Percentiles rank a stretch among this genome's conserved stretches.
phyloP scores from a whole-genome alignment of 2,329 filamentous ascomycete species.

The Hymenoscyphus fructigenus region DNA sequence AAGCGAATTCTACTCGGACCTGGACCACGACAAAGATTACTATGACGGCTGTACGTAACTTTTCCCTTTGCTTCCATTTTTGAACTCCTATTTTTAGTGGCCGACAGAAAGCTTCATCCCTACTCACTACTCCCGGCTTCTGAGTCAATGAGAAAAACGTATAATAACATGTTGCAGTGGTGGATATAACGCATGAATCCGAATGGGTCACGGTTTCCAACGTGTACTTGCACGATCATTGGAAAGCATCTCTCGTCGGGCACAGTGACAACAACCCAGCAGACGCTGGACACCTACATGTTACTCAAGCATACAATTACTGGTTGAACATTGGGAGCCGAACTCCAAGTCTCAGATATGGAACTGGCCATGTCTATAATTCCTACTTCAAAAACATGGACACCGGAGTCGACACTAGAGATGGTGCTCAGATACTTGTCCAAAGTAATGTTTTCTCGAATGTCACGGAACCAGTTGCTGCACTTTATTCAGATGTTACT shows the following conservation, averaged over 20 bases:
- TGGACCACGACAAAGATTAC: slow-evolving; percentile 42
- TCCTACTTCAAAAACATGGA: slow-evolving; percentile 47
- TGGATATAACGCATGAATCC: slow-evolving; percentile 46
- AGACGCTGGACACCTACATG: slow-evolving; percentile 31
- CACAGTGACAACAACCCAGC: slow-evolving; percentile 32
- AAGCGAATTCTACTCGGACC: slow-evolving; percentile 40
- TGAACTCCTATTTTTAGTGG: too few species aligned
- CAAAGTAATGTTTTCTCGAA: slow-evolving; percentile 52
- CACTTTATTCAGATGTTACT: slow-evolving; percentile 22
- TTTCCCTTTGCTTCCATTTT: too few species aligned
- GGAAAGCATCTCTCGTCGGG: slow-evolving; percentile 33
- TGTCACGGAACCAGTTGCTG: slow-evolving; percentile 40
- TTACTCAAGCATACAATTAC: slow-evolving; percentile 32
- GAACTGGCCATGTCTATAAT: slow-evolving; percentile 62
- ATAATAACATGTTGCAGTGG: slow-evolving; percentile 18
- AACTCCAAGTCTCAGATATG: slow-evolving; percentile 62
- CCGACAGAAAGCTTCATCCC: too few species aligned
- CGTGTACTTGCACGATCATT: slow-evolving; percentile 46
- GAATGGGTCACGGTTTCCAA: slow-evolving; percentile 46
- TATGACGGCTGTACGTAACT: slow-evolving; percentile 38
- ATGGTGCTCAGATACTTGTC: slow-evolving; percentile 57
- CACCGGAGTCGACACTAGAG: slow-evolving; percentile 56
- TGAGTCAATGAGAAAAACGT: too few species aligned
- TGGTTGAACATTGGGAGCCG: slow-evolving; percentile 25
- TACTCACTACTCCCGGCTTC: too few species aligned